A percentile compares a stretch with the other conserved stretches of the same genome.
These are phyloP conservation scores for Malania oleifera DNA, from an alignment of 164 flowering plant species.

Conservation along the genomic window DNA sequence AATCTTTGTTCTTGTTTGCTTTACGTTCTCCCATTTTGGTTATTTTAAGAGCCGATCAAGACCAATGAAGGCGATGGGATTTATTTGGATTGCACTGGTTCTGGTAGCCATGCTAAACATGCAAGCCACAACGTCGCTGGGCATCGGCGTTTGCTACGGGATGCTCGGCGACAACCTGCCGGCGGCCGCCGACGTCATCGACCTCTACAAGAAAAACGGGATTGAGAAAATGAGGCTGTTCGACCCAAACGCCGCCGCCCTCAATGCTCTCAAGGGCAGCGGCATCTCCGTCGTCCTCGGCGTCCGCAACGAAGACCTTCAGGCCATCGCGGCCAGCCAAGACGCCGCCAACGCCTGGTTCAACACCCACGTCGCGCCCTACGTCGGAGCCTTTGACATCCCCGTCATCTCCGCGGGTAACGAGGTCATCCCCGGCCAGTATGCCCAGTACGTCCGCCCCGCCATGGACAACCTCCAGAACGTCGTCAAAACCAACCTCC, in stretches of 20 bases:
- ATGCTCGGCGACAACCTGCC: background rate
- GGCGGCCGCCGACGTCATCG: background rate
- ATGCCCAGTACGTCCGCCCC: background rate
- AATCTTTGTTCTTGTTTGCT: no score
- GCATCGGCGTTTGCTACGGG: no score
- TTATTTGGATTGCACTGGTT: no score
- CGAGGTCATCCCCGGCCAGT: background rate
- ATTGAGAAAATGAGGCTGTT: background rate
- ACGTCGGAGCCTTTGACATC: background rate
- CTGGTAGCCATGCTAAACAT: no score
- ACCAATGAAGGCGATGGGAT: no score
- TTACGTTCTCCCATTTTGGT: no score
- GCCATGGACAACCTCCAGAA: background rate
- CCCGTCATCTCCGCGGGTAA: background rate
- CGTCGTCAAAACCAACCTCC: no score
- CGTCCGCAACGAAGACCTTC: background rate
- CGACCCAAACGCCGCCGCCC: background rate
- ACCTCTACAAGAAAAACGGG: background rate
- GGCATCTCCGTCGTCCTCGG: background rate
- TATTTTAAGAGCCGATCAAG: no score
- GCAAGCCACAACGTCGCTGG: no score
- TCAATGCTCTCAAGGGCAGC: background rate
- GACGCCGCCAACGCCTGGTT: background rate
- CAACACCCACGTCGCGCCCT: background rate
- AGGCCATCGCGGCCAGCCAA: background rate